Conservation (phyloP, 2,329 filamentous ascomycete species). For the Sporothrix pseudoabietina region DNA sequence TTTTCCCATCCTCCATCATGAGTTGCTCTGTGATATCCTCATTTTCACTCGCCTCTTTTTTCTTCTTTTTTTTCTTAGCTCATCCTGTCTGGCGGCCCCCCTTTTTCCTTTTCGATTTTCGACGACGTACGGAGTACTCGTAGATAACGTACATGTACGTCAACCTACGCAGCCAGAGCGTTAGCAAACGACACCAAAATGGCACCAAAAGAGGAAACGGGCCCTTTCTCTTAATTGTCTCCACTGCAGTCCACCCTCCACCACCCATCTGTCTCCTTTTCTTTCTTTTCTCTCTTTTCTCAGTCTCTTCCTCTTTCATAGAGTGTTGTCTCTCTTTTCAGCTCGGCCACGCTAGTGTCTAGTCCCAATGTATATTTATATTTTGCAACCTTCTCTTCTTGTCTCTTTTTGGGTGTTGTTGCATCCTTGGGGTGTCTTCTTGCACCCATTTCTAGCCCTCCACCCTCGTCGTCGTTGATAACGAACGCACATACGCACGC, state of each 20-base stretch:
- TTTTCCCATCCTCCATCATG: neutral
- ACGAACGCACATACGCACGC: slow-evolving; percentile 20
- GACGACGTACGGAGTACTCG: neutral
- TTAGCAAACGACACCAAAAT: neutral
- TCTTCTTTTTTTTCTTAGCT: neutral
- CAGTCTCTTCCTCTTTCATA: neutral
- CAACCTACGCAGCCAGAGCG: neutral
- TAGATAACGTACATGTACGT: slow-evolving; percentile 19
- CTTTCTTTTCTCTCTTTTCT: neutral
- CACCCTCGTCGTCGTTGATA: slow-evolving; percentile 19
- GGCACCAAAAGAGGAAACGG: slow-evolving; percentile 5
- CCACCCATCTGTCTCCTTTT: neutral
- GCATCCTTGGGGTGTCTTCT: neutral
- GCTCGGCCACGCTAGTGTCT: neutral
- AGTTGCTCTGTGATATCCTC: neutral
- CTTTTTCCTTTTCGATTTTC: neutral
- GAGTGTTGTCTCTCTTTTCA: neutral
- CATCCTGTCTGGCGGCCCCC: neutral
- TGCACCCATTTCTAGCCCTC: neutral
- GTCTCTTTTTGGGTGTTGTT: neutral
- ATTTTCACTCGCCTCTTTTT: neutral
- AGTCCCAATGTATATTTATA: slow-evolving; percentile 7
- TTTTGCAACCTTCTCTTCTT: neutral
- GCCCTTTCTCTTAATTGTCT: neutral
- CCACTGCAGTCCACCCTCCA: neutral